Base-by-base conservation (phyloP, 495 filamentous ascomycete species). In the Penicillium robsamsonii region DNA sequence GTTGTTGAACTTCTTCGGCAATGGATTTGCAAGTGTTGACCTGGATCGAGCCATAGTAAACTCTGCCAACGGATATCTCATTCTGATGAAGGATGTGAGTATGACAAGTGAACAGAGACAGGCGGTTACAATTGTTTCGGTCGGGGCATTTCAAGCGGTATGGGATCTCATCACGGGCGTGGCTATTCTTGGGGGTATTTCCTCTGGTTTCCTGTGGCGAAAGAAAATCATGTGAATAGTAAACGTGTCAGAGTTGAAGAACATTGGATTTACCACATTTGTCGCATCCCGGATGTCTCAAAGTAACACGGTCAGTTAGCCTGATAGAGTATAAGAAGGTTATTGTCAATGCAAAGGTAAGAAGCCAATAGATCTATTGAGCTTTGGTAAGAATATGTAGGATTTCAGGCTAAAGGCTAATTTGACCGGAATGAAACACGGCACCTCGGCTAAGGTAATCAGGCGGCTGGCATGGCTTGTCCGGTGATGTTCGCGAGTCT, bases 1-100 rank as follows among this genome's bases (percentile, higher is more conserved):
- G 6, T 82, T 88, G 59, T 78, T 87, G 59, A 87, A 84, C 22
- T 48, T 55, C 13, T 56, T 76, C 7, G 57, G 57, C 0, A 17
- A 60, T 17, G 53, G 63, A n/a, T 45, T 68, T 25, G 58, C 47
- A 7, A 31, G 29, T 18, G 50, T 65, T 22, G 57, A 56, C 4
- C 29, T 63, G 8, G 44, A 48, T 4, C 29, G 58, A 13, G 54
- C 59, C 38, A 10, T 70, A 0, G 40, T 67, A 13, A 64, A 65
- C 24, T 50, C 59, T 0, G 56, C 65, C 11, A 53, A 61, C 13
- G 68, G 63, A 10, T 67, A 69, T 46, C 13, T 69, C 6, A 53
- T 67, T 13, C 25, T 63, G 43, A 60, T 67, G 63, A 53, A 64
- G 11, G 45, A 63, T 25, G 58, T 66, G 13, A 48, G 27, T n/a